Conservation (phyloP, 2,329 filamentous ascomycete species). For the Trichophyton verrucosum region DNA sequence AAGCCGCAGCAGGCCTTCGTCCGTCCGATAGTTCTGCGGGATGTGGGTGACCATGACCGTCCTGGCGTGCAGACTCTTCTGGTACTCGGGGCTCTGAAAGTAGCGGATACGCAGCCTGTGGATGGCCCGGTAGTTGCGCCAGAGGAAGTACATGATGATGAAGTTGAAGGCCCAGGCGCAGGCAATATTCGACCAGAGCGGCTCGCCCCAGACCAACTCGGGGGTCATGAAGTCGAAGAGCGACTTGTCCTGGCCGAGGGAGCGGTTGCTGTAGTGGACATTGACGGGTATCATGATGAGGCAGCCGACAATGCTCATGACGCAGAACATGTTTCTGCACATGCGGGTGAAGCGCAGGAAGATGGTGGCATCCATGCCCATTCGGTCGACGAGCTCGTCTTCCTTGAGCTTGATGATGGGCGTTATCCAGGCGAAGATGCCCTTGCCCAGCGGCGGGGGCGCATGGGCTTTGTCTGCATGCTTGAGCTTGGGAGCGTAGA, state of each 20-base stretch:
- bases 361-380: conserved; percentile 81
- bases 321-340: conserved; percentile 79
- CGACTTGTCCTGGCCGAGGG: conserved; percentile 16
- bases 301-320: conserved; percentile 60
- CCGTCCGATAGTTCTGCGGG: conserved; percentile 59
- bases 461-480: conserved; percentile 83
- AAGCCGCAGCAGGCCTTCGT: conserved; percentile 77
- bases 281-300: conserved; percentile 73
- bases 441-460: conserved; percentile 73
- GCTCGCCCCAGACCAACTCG: conserved; percentile 35
- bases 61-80: conserved; percentile 67
- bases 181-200: conserved; percentile 48
- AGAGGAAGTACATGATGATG: conserved; percentile 69
- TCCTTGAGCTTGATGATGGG: conserved; percentile 71
- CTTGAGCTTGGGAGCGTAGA: conserved; percentile 90
- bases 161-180: conserved; percentile 55
- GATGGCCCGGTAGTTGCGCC: conserved; percentile 77
- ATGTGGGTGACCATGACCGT: conserved; percentile 59
- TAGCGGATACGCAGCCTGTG: conserved; percentile 60
- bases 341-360: conserved; percentile 83
- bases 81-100: conserved; percentile 77
- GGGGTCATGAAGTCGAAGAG: conserved; percentile 39
- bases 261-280: conserved; percentile 39
- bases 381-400: conserved; percentile 60
- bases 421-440: conserved; percentile 74